Conservation (phyloP, 208 protist genomes). For the Angomonas deanei region DNA sequence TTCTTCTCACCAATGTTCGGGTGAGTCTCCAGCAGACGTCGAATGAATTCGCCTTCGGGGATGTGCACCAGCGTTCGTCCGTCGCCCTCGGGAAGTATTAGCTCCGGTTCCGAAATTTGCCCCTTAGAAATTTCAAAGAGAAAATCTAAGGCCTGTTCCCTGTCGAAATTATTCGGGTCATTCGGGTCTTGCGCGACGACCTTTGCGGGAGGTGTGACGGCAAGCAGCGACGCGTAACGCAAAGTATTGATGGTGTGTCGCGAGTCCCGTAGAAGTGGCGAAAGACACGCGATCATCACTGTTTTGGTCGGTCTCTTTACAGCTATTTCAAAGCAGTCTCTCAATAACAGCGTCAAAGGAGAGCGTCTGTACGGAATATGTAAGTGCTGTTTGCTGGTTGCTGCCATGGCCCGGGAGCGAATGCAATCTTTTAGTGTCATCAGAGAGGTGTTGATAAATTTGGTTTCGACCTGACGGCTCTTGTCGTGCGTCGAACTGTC, state of each 20-base stretch:
- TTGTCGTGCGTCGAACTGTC: constrained; percentile 87
- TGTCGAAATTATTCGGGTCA: constrained; percentile 77
- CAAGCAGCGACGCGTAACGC: constrained; percentile 80
- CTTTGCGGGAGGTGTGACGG: constrained; percentile 60
- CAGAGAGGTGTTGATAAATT: constrained; percentile 91
- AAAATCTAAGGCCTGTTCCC: constrained; percentile 71
- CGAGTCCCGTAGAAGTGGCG: constrained; percentile 79
- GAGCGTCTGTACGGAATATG: constrained; percentile 89
- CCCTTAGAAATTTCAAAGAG: constrained; percentile 51
- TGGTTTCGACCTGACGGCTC: constrained; percentile 67
- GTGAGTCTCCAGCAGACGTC: constrained; percentile 55
- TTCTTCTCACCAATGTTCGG: constrained; percentile 71
- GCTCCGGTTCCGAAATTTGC: constrained; percentile 55
- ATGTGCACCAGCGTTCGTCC: constrained; percentile 86
- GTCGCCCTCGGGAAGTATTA: constrained; percentile 80
- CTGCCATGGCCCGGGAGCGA: constrained; percentile 55
- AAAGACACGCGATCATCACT: constrained; percentile 89
- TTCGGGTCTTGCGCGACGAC: constrained; percentile 71
- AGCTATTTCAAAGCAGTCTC: constrained; percentile 89
- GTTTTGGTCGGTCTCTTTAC: constrained; percentile 84
- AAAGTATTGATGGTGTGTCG: constrained; percentile 88
- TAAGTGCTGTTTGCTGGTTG: constrained; percentile 69
- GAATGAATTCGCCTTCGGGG: constrained; percentile 86
- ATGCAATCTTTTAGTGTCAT: constrained; percentile 92
- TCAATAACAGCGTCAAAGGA: constrained; percentile 79